phyloP scores from a whole-genome alignment of 2,329 filamentous ascomycete genomes.

The Colletotrichum australisinense region DNA sequence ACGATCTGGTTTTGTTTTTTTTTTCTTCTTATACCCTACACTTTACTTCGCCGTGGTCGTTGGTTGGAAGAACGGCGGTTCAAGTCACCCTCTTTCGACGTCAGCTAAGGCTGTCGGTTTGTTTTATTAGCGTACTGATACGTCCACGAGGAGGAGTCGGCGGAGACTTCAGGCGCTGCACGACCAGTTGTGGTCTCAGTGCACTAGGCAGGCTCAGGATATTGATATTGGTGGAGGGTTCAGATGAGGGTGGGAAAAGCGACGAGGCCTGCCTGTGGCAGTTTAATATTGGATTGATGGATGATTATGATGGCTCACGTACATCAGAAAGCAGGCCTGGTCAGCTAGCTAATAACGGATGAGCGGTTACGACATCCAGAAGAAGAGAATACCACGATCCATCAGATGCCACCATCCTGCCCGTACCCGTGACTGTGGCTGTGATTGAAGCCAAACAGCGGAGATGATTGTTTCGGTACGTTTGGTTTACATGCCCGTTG shows the following conservation, averaged over 20 bases:
- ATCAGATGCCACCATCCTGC: slow-evolving; percentile 10
- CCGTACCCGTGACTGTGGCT: neutral
- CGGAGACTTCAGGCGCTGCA: slow-evolving; percentile 4
- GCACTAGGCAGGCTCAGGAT: neutral
- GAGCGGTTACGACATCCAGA: slow-evolving; percentile 25
- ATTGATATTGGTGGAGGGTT: neutral
- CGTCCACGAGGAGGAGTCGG: neutral
- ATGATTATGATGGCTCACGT: slow-evolving; percentile 32
- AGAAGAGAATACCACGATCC: slow-evolving; percentile 26
- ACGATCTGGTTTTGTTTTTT: slow-evolving; percentile 26
- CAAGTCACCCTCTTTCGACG: neutral
- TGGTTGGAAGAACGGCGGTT: slow-evolving; percentile 8
- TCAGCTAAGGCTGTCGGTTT: slow-evolving; percentile 14
- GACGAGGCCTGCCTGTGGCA: slow-evolving; percentile 23
- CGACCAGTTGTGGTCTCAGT: neutral
- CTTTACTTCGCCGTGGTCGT: slow-evolving; percentile 45
- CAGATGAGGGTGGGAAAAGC: slow-evolving; percentile 11
- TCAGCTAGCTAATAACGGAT: slow-evolving; percentile 33
- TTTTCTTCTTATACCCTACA: slow-evolving; percentile 50
- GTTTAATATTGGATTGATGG: slow-evolving; percentile 28
- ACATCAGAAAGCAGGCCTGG: slow-evolving; percentile 33
- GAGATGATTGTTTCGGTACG: neutral
- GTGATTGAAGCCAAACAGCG: neutral
- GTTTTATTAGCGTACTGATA: slow-evolving; percentile 35
- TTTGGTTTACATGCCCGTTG: neutral